Evolutionary conservation across 192 early-diverging fungal species (phyloP).

Genomic region (Backusella sp.): DNA sequence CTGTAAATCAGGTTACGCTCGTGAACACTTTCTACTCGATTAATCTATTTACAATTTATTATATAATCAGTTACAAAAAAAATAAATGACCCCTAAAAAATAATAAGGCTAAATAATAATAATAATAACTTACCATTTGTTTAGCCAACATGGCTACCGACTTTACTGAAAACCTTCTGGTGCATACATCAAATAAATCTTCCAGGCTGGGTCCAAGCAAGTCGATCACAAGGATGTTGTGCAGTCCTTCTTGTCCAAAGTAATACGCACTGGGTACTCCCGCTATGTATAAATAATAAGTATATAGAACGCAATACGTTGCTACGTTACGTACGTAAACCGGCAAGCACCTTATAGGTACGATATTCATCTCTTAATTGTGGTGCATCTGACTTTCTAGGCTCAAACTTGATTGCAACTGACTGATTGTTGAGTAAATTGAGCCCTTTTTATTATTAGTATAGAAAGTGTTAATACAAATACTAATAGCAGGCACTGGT

Average conservation of each 20-base stretch:
- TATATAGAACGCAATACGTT: background rate
- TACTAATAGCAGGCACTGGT: no score
- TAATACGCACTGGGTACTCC: slow-evolving; percentile 91
- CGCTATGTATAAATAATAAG: slow-evolving; percentile 32
- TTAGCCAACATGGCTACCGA: slow-evolving; percentile 95
- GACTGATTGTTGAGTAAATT: slow-evolving; percentile 89
- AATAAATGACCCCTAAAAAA: slow-evolving; percentile 1
- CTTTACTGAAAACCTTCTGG: slow-evolving; percentile 86
- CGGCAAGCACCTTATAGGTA: slow-evolving; percentile 90
- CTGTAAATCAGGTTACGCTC: slow-evolving; percentile 94
- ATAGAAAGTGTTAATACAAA: background rate
- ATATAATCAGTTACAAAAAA: background rate
- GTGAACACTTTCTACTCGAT: slow-evolving; percentile 88
- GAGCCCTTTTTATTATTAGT: slow-evolving; percentile 48
- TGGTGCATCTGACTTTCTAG: slow-evolving; percentile 93
- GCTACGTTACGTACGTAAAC: slow-evolving; percentile 51
- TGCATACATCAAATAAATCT: slow-evolving; percentile 95
- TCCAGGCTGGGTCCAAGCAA: slow-evolving; percentile 93
- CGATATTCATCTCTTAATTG: slow-evolving; percentile 95
- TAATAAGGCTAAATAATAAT: background rate
- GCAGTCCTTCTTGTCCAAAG: slow-evolving; percentile 95
- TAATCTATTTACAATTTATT: slow-evolving; percentile 39
- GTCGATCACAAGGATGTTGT: slow-evolving; percentile 93
- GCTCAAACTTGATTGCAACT: slow-evolving; percentile 96
- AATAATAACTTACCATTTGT: slow-evolving; percentile 69